phyloP scores from a whole-genome alignment of 148 eudicot species.

The Polygonum aviculare region DNA sequence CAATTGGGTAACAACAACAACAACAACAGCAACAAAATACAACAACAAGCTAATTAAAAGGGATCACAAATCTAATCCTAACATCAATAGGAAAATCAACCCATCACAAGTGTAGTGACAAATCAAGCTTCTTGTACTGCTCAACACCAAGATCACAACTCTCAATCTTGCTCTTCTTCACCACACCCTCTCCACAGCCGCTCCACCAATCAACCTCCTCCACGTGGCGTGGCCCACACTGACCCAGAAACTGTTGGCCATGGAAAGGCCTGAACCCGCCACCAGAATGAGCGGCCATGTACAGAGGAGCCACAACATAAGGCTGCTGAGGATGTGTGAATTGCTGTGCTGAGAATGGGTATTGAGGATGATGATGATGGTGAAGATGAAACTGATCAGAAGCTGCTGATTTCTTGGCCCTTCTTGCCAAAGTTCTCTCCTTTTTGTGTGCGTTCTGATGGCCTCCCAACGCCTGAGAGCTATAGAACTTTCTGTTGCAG shows the following conservation, averaged over 20 bases:
- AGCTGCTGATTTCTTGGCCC: slow-evolving; percentile 28
- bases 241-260: slow-evolving; percentile 18
- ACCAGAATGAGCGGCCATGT: slow-evolving; percentile 46
- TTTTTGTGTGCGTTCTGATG: slow-evolving; percentile 98
- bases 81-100: background rate
- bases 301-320: slow-evolving; percentile 14
- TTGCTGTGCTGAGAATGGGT: background rate
- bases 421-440: slow-evolving; percentile 70
- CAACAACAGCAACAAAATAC: too few relatives aligned
- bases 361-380: background rate
- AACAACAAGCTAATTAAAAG: too few relatives aligned
- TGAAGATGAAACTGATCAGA: background rate
- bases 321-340: background rate
- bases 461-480: slow-evolving; percentile 95
- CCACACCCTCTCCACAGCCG: background rate
- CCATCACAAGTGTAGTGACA: slow-evolving; percentile 63
- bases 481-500: slow-evolving; percentile 81
- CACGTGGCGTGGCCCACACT: background rate
- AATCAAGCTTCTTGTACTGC: slow-evolving; percentile 46
- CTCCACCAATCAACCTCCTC: background rate
- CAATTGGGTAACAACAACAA: background rate
- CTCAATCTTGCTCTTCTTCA: background rate
- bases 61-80: background rate
- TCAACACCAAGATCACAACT: slow-evolving; percentile 26
- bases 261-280: slow-evolving; percentile 16